Evolutionary conservation across 805 yeast genomes (phyloP).

Genomic region (Saccharomycopsis babjevae): DNA sequence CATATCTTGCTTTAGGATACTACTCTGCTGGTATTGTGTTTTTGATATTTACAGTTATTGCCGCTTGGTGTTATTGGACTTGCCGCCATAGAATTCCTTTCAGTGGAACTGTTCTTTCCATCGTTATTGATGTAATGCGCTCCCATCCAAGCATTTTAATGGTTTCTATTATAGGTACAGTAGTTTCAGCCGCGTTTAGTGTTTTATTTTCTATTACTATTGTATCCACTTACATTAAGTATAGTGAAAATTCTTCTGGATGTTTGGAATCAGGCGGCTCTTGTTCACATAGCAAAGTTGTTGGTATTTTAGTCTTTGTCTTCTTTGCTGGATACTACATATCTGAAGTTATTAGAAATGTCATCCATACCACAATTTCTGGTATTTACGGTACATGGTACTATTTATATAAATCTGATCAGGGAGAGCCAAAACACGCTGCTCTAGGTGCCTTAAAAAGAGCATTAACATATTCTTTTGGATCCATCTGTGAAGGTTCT

Average conservation of each 20-base stretch:
- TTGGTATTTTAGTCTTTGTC: slow-evolving; percentile 62
- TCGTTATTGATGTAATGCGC: slow-evolving; percentile 70
- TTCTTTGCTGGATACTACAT: slow-evolving; percentile 78
- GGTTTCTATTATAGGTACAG: slow-evolving; percentile 50
- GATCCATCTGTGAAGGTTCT: slow-evolving; percentile 83
- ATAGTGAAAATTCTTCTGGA: slow-evolving; percentile 45
- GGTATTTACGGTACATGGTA: slow-evolving; percentile 92
- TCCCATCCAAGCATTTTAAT: slow-evolving; percentile 59
- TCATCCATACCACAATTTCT: slow-evolving; percentile 70
- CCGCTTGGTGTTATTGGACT: slow-evolving; percentile 65
- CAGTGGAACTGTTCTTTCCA: slow-evolving; percentile 57
- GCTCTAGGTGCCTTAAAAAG: slow-evolving; percentile 73
- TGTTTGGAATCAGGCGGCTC: slow-evolving; percentile 43
- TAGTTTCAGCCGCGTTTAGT: slow-evolving; percentile 52
- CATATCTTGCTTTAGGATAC: slow-evolving; percentile 54
- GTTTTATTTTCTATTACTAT: slow-evolving; percentile 56
- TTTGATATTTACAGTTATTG: slow-evolving; percentile 50
- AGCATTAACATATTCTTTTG: slow-evolving; percentile 78
- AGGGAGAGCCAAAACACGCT: slow-evolving; percentile 70
- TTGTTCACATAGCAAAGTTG: slow-evolving; percentile 48
- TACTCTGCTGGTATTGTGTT: slow-evolving; percentile 77
- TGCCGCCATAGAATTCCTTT: slow-evolving; percentile 64
- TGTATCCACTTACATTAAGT: slow-evolving; percentile 70
- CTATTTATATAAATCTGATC: slow-evolving; percentile 63
- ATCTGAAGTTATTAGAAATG: slow-evolving; percentile 71